phyloP scores from a whole-genome alignment of 2,329 filamentous ascomycete genomes.

The Sclerotinia spermophila region DNA sequence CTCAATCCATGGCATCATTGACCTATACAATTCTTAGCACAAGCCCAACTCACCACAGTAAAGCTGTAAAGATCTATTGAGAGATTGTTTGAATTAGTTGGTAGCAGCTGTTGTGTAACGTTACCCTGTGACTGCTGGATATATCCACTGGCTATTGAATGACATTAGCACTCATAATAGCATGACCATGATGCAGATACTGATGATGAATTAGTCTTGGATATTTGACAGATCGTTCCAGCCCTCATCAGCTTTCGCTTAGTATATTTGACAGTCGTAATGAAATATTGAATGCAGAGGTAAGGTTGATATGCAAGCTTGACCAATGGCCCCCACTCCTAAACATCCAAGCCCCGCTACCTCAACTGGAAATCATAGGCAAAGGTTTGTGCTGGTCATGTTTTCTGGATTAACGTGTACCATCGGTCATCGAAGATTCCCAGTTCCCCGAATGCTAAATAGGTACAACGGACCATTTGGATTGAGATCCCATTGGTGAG shows the following conservation, averaged over 20 bases:
- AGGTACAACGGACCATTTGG: background rate
- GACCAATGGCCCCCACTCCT: conserved; percentile 6
- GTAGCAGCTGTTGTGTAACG: background rate
- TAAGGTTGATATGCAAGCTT: background rate
- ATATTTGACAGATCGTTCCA: background rate
- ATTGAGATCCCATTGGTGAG: background rate
- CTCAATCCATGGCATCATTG: background rate
- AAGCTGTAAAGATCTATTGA: background rate
- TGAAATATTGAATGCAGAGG: background rate
- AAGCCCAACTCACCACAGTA: background rate
- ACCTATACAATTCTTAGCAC: background rate
- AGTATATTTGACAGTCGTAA: background rate
- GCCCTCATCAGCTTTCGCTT: background rate
- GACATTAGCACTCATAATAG: background rate
- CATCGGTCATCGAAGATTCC: background rate
- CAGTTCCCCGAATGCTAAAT: background rate
- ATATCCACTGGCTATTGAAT: background rate
- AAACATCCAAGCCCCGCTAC: background rate
- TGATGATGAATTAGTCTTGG: background rate
- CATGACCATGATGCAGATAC: background rate
- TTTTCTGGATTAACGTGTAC: background rate
- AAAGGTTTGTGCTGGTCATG: background rate
- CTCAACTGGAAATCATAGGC: background rate
- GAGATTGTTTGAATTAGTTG: background rate
- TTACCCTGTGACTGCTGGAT: conserved; percentile 4